Evolutionary conservation across 2,329 filamentous ascomycete species (phyloP), one percentile per base, ranked within the genome.

Genomic region (Claviceps digitariae): DNA sequence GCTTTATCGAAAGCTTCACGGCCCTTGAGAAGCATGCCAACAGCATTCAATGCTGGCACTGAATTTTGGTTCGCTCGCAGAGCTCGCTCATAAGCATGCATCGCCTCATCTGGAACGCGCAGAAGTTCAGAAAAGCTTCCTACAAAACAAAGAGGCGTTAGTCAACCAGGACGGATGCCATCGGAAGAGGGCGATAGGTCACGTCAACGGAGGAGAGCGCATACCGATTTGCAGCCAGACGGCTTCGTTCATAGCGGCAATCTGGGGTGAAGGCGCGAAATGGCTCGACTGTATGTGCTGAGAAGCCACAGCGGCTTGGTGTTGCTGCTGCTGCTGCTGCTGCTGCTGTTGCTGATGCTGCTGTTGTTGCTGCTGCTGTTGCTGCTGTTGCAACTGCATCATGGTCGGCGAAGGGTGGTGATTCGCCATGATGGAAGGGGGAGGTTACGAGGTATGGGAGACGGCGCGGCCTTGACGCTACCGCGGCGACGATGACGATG

Each of bases 1-100:
- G 93, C 93, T 65, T 93, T 93, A 46, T 87, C 84, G 62, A 95
- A 98, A 46, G 95, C 87, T 67, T 97, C 93, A 64, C 90, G 88
- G 40, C 87, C 90, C 60, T 94, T 84, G 56, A 96, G 76, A 56
- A 97, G 93, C 67, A 87, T 82, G 55, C 90, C 93, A 59, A 97
- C 95, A 56, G 90, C 87, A 61, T 90, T 94, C 87, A 97, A 91
- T 31, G 93, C 93, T 0, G 83, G 81, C 50, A 93, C 85, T 20
- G 91, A 97, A 73, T 87, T 88, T 48, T 83, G 81, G 65, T 97
- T 97, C 67, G 90, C 87, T 60, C 82, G 80, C 57, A 97, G 77
- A 44, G 90, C 93, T 66, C 87, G 85, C 69, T 97, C 90, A 68
- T 96, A 98, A 46, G 90, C 87, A 59, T 82, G 77, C 75, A 93